Percentiles rank a stretch among this genome's conserved stretches.
Evolutionary conservation across 2,329 filamentous ascomycete genomes (phyloP).

Genomic region (Exophiala mesophila): DNA sequence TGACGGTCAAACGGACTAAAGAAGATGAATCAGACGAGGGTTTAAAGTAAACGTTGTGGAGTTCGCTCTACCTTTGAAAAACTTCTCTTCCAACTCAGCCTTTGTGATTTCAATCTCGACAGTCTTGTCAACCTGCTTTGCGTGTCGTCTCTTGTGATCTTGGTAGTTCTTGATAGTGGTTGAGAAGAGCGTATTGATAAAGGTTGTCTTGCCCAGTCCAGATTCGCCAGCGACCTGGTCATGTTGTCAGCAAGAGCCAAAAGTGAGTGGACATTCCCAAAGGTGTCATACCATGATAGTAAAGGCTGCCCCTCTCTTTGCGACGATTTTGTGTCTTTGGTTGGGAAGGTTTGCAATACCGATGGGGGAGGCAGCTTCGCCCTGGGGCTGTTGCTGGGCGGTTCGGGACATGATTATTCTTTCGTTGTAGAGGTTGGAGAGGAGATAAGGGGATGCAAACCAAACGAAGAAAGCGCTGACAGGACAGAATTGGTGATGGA

Average conservation of each 20-base stretch:
- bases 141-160: constrained; percentile 98
- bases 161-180: constrained; percentile 99
- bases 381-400: constrained; percentile 46
- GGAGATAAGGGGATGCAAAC: constrained; percentile 8
- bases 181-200: constrained; percentile 99
- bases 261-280: neutral
- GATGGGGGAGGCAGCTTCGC: constrained; percentile 62
- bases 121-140: constrained; percentile 99
- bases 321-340: constrained; percentile 69
- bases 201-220: constrained; percentile 97
- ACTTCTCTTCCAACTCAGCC: constrained; percentile 99
- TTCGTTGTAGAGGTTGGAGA: constrained; percentile 3
- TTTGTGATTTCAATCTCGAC: constrained; percentile 99
- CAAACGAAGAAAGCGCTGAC: neutral
- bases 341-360: constrained; percentile 71
- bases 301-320: constrained; percentile 89
- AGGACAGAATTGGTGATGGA: neutral
- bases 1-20: constrained; percentile 92
- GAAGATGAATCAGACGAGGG: constrained; percentile 1
- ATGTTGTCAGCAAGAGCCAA: constrained; percentile 9
- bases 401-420: neutral
- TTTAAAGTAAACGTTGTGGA: constrained; percentile 13
- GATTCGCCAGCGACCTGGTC: constrained; percentile 92
- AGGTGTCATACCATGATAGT: constrained; percentile 85
- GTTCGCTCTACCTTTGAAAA: constrained; percentile 85